A percentile compares a stretch with the other conserved stretches of the same genome.
phyloP scores from a whole-genome alignment of 2,329 filamentous ascomycete genomes.

The Aspergillus hortae region DNA sequence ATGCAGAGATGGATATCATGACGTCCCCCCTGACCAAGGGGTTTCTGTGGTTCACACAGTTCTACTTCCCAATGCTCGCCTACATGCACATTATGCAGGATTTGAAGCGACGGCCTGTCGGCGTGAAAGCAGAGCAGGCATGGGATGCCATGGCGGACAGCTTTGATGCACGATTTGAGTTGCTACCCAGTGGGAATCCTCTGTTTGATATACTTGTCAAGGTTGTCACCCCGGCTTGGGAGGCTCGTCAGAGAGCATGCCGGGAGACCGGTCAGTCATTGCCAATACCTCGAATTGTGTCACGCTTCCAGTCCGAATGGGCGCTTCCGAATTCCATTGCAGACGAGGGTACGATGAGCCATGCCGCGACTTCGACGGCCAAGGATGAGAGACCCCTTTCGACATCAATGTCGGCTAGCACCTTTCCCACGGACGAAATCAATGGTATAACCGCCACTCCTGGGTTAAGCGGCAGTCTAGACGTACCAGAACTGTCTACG shows the following conservation, averaged over 20 bases:
- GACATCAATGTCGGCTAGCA: too few species aligned
- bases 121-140: conserved; percentile 28
- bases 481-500: too few species aligned
- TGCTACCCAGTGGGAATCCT: conserved; percentile 9
- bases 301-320: conserved; percentile 11
- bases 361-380: too few species aligned
- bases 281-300: conserved; percentile 27
- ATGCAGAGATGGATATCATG: conserved; percentile 46
- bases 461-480: too few species aligned
- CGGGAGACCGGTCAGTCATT: conserved; percentile 12
- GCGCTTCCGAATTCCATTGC: too few species aligned
- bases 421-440: too few species aligned
- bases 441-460: too few species aligned
- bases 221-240: conserved; percentile 43
- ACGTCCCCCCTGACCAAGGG: conserved; percentile 39
- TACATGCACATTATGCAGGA: conserved; percentile 47
- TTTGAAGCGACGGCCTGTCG: conserved; percentile 35
- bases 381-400: too few species aligned
- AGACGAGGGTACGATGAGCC: too few species aligned
- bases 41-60: conserved; percentile 42
- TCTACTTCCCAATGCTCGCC: conserved; percentile 49
- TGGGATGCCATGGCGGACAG: conserved; percentile 49
- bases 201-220: conserved; percentile 32
- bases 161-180: conserved; percentile 34
- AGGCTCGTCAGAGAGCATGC: conserved; percentile 22